Base-by-base conservation (phyloP, 176 grass and related monocot genomes). In the Oryza meyeriana region DNA sequence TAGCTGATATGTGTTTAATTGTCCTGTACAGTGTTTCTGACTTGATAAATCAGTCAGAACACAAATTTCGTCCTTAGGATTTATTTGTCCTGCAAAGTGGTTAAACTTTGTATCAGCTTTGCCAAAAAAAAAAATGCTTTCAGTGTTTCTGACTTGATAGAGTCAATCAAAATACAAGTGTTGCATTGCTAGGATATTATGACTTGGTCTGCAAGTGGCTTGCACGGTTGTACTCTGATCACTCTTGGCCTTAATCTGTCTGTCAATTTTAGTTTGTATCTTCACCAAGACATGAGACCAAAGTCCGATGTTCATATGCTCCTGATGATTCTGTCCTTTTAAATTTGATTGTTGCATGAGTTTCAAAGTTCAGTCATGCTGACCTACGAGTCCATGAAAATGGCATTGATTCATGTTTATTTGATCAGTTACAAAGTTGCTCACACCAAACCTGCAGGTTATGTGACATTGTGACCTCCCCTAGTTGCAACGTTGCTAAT, bases 231-330 rank as follows among this genome's bases (percentile, higher is more conserved):
- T 27, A 28, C n/a, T 71, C n/a, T 52, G 48, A 20, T 52, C 17
- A 72, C 24, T 44, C 39, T 27, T 28, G 26, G 26, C 12, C 10
- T 72, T 47, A 65, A 31, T 31, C 1, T 30, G 26, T 71, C 11
- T 42, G 36, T 16, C 28, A 25, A 47, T 33, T 25, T 11, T 50
- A 28, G n/a, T 27, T 3, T 69, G 22, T 28, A 8, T 12, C 18
- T 16, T 58, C 28, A 12, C 39, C 48, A 28, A 28, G 66, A 71
- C 66, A 30, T 22, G 33, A n/a, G 48, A 40, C 48, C 48, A 50
- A 10, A 71, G 48, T 61, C 48, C 18, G 1, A 27, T 30, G 48
- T 71, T 71, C 48, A 81, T 71, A 81, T 71, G 66, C 48, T 71
- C 47, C 24, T 31, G 17, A 29, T 20, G 44, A 11, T 25, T 11